phyloP scores from a whole-genome alignment of 306 rosid genomes.

The Prunus mume region DNA sequence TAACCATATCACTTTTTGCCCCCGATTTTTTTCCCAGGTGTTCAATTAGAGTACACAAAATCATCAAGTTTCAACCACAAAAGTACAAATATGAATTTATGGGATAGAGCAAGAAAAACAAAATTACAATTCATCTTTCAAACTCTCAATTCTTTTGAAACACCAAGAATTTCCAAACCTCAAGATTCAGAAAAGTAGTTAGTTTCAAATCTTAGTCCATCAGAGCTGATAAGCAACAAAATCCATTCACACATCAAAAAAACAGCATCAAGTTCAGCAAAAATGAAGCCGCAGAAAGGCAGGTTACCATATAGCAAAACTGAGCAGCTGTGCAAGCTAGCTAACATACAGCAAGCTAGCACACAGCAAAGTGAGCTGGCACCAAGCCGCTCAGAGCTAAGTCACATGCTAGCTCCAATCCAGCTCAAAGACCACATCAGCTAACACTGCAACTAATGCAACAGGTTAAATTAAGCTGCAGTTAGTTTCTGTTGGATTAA shows the following conservation, averaged over 20 bases:
- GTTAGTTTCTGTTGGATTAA: not conserved
- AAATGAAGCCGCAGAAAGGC: not conserved
- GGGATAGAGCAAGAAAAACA: not conserved
- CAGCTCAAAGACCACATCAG: not conserved
- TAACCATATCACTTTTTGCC: not conserved
- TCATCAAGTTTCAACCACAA: not conserved
- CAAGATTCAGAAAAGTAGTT: not conserved
- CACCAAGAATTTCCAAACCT: not conserved
- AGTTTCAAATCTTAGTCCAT: not conserved
- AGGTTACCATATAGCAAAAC: not conserved
- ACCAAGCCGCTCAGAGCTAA: not conserved
- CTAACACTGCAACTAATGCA: not conserved
- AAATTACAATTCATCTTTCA: not conserved
- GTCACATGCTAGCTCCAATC: not conserved
- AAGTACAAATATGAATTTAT: not conserved
- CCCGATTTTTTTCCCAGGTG: not conserved
- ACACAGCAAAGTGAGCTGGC: not conserved
- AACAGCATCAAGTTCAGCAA: no score
- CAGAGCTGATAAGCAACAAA: no score
- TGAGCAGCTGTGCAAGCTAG: not conserved
- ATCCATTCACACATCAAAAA: not conserved
- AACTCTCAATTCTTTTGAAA: not conserved
- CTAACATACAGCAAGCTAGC: not conserved
- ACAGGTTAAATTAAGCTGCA: not conserved
- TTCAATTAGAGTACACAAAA: not conserved